Evolutionary conservation across 495 filamentous ascomycete species (phyloP).

Genomic region (Darksidea phi): DNA sequence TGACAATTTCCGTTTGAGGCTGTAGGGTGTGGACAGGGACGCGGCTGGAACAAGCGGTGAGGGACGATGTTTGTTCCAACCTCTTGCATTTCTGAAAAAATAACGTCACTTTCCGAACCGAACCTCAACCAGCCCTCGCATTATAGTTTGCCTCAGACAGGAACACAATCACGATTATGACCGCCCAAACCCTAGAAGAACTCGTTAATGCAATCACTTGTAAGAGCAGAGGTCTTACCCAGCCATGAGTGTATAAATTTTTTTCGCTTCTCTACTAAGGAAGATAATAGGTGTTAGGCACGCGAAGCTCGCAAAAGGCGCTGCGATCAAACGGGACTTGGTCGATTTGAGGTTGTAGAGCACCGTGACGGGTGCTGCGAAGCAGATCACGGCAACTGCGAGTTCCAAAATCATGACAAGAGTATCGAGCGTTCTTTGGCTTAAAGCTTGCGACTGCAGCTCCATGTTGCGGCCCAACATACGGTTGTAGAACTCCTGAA

Average conservation of each 20-base stretch:
- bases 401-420: slow-evolving; percentile 7
- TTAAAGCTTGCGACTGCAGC: not conserved
- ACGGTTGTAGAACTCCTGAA: not conserved
- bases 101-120: not conserved
- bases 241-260: not conserved
- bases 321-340: slow-evolving; percentile 9
- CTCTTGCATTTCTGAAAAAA: too few species aligned
- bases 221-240: not conserved
- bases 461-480: not conserved
- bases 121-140: not conserved
- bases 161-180: not conserved
- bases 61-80: too few species aligned
- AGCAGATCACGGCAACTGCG: not conserved
- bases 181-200: slow-evolving; percentile 7
- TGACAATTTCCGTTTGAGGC: too few species aligned
- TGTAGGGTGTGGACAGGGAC: too few species aligned
- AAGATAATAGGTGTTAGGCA: not conserved
- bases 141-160: slow-evolving; percentile 1
- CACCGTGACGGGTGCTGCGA: not conserved
- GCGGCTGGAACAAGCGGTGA: too few species aligned
- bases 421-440: not conserved
- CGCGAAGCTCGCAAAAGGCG: slow-evolving; percentile 1
- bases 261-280: slow-evolving; percentile 4
- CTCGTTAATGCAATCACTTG: not conserved
- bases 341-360: slow-evolving; percentile 1